Conservation (phyloP, 345 rosid species). For the Linum usitatissimum region DNA sequence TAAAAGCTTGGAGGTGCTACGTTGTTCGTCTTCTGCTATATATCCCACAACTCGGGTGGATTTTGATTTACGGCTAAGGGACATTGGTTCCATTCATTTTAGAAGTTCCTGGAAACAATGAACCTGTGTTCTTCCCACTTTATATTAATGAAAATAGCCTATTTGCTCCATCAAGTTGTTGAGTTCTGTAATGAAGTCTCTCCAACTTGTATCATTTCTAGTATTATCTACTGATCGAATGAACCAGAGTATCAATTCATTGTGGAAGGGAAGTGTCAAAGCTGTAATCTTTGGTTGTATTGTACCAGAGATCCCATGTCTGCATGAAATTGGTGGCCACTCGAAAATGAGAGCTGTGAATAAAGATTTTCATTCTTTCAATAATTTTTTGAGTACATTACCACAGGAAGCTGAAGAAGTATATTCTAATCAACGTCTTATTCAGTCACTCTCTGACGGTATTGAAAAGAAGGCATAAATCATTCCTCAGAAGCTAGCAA, state of each 20-base stretch:
- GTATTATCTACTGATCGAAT: background rate
- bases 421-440: constrained; percentile 15
- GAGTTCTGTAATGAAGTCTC: background rate
- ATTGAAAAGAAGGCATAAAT: constrained; percentile 8
- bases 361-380: constrained; percentile 12
- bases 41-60: background rate
- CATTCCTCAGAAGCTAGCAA: constrained; percentile 33
- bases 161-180: background rate
- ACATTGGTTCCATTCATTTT: background rate
- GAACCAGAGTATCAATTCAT: background rate
- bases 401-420: constrained; percentile 3
- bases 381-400: constrained; percentile 7
- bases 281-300: background rate
- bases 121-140: background rate
- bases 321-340: background rate
- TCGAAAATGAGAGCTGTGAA: background rate
- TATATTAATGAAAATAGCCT: background rate
- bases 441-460: background rate
- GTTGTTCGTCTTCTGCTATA: too few species aligned
- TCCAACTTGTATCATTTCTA: background rate
- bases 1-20: background rate
- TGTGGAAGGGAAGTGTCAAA: background rate
- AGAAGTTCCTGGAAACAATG: background rate
- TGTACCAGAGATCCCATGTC: background rate
- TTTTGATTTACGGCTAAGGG: background rate